These are phyloP conservation scores for Ceratocystis huliohia DNA, from an alignment of 2,329 filamentous ascomycete species.

Conservation along the genomic window DNA sequence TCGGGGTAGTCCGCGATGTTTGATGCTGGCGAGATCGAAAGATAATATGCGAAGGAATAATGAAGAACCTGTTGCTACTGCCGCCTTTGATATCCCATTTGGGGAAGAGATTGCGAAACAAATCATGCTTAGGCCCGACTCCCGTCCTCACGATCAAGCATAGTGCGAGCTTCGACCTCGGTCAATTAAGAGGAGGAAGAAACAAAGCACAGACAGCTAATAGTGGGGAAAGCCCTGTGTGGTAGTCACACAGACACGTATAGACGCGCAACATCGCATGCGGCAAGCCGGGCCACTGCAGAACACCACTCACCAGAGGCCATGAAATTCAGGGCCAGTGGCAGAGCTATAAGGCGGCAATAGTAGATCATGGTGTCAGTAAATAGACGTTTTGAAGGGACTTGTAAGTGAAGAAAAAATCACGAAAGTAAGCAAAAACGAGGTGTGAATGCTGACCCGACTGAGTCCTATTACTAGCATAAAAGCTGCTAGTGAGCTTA, in stretches of 20 bases:
- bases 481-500: constrained; percentile 57
- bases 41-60: background rate
- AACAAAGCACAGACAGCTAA: background rate
- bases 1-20: background rate
- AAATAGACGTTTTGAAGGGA: background rate
- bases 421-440: constrained; percentile 19
- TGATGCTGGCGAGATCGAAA: background rate
- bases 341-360: constrained; percentile 45
- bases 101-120: constrained; percentile 25
- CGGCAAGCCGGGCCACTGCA: constrained; percentile 22
- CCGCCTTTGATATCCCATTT: constrained; percentile 45
- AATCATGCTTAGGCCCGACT: constrained; percentile 14
- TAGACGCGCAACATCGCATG: background rate
- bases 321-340: constrained; percentile 78
- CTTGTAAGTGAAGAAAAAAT: constrained; percentile 17
- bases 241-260: constrained; percentile 3
- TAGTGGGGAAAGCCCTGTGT: background rate
- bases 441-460: constrained; percentile 48
- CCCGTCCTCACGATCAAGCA: background rate
- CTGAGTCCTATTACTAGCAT: constrained; percentile 69
- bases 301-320: constrained; percentile 68
- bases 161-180: background rate
- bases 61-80: constrained; percentile 41
- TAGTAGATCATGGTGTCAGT: background rate
- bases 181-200: constrained; percentile 18